These are phyloP conservation scores for Apiosordaria backusii DNA, from an alignment of 495 filamentous ascomycete genomes.

Conservation along the genomic window DNA sequence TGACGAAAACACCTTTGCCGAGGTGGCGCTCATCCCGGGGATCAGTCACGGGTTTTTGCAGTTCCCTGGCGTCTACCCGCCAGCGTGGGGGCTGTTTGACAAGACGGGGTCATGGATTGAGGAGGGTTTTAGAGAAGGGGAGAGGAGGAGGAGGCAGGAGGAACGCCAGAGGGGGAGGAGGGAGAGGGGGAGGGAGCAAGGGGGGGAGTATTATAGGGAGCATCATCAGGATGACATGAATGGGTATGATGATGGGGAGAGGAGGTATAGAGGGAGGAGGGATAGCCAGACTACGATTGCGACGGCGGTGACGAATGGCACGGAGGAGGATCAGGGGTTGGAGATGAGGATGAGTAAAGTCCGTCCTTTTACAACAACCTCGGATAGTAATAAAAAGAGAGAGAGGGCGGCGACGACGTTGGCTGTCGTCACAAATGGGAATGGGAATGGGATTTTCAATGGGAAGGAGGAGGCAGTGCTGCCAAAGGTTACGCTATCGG, in stretches of 20 bases:
- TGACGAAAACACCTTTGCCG: conserved; percentile 71
- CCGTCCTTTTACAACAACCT: conserved; percentile 8
- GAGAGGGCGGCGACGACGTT: background rate
- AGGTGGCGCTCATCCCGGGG: conserved; percentile 79
- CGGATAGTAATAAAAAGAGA: background rate
- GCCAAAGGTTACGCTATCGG: background rate
- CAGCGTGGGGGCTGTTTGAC: conserved; percentile 77
- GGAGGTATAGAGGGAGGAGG: background rate
- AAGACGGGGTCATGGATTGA: conserved; percentile 74
- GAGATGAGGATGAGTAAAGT: conserved; percentile 65
- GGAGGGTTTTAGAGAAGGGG: conserved; percentile 58
- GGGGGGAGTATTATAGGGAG: conserved; percentile 14
- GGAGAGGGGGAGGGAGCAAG: conserved; percentile 25
- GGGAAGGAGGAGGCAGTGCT: background rate
- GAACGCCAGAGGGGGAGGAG: too few species aligned
- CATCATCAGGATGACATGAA: conserved; percentile 21
- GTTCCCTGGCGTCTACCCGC: conserved; percentile 80
- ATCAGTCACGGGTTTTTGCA: conserved; percentile 91
- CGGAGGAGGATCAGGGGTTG: conserved; percentile 37
- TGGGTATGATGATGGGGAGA: too few species aligned
- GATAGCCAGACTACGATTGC: background rate
- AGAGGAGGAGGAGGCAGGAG: conserved; percentile 25
- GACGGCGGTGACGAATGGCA: background rate
- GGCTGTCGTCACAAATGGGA: background rate
- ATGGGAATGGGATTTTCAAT: conserved; percentile 8